Percentiles rank a stretch among this genome's conserved stretches.
Conservation (phyloP, 2,329 filamentous ascomycete genomes). For the Trichoderma harzianum region DNA sequence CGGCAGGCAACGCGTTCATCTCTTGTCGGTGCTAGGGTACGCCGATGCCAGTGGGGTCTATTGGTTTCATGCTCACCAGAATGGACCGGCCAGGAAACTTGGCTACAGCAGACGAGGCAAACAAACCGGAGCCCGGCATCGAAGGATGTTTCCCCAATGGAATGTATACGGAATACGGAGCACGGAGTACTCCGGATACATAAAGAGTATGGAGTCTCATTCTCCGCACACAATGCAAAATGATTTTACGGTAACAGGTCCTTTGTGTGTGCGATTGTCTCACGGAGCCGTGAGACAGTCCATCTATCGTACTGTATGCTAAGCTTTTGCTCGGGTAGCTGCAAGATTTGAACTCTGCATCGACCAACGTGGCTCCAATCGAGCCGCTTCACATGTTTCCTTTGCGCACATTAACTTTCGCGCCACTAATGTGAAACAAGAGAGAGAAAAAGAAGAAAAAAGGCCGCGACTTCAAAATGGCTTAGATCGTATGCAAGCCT, state of each 20-base stretch:
- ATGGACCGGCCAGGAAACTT: neutral
- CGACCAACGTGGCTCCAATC: slow-evolving; percentile 8
- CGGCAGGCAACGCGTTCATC: neutral
- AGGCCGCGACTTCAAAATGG: neutral
- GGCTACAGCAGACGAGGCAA: neutral
- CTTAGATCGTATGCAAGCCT: neutral
- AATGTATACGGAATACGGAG: neutral
- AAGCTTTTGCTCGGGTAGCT: neutral
- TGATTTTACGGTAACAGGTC: neutral
- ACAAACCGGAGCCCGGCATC: neutral
- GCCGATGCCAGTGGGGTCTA: neutral
- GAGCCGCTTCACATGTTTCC: neutral
- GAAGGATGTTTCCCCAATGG: neutral
- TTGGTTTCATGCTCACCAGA: slow-evolving; percentile 12
- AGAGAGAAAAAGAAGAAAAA: neutral
- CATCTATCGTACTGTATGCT: neutral
- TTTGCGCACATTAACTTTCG: neutral
- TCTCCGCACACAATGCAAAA: neutral
- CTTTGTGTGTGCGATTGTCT: neutral
- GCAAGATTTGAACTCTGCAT: neutral
- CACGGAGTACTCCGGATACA: slow-evolving; percentile 1
- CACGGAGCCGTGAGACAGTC: neutral
- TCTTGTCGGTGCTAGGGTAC: neutral
- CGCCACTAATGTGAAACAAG: neutral
- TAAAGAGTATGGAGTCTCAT: neutral